Conservation (phyloP, 1,284 basidiomycete genomes). For the Mycosarcoma maydis region DNA sequence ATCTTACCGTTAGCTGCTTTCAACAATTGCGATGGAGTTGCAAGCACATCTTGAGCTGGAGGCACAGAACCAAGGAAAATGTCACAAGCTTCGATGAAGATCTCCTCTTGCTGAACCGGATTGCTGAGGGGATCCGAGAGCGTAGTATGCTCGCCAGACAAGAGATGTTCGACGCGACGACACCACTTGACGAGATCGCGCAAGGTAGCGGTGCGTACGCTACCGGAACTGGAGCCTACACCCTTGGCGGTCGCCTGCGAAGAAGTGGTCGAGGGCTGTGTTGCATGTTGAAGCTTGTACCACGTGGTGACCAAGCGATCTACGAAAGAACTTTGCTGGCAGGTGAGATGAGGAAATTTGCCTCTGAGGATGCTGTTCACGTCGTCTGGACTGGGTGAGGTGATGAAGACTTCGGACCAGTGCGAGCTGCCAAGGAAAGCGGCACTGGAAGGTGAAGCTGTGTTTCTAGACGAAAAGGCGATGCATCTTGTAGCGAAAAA, state of each 20-base stretch:
- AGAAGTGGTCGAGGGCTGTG: constrained; percentile 28
- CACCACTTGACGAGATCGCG: constrained; percentile 91
- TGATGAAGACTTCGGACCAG: constrained; percentile 58
- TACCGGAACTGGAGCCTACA: constrained; percentile 17
- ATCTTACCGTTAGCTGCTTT: constrained; percentile 25
- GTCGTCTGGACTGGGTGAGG: constrained; percentile 46
- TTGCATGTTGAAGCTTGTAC: constrained; percentile 45
- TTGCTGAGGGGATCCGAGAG: constrained; percentile 70
- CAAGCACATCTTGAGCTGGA: constrained; percentile 11
- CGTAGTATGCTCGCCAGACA: constrained; percentile 27
- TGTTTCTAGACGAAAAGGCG: constrained; percentile 65
- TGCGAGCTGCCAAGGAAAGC: constrained; percentile 76
- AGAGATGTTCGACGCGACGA: constrained; percentile 75
- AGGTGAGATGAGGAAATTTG: constrained; percentile 38
- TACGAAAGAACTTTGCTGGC: constrained; percentile 29
- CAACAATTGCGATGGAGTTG: not conserved
- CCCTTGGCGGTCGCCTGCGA: constrained; percentile 6
- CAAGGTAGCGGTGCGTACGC: constrained; percentile 71
- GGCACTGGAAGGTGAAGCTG: constrained; percentile 17
- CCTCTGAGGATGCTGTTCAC: constrained; percentile 51
- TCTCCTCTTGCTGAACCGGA: constrained; percentile 83
- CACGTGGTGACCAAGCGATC: constrained; percentile 54
- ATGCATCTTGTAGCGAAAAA: constrained; percentile 68
- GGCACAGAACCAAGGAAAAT: constrained; percentile 82
- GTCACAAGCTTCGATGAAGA: constrained; percentile 88